A percentile compares a stretch with the other conserved stretches of the same genome.
phyloP scores from a whole-genome alignment of 352 stramenopile species.

The Plasmopara muralis region DNA sequence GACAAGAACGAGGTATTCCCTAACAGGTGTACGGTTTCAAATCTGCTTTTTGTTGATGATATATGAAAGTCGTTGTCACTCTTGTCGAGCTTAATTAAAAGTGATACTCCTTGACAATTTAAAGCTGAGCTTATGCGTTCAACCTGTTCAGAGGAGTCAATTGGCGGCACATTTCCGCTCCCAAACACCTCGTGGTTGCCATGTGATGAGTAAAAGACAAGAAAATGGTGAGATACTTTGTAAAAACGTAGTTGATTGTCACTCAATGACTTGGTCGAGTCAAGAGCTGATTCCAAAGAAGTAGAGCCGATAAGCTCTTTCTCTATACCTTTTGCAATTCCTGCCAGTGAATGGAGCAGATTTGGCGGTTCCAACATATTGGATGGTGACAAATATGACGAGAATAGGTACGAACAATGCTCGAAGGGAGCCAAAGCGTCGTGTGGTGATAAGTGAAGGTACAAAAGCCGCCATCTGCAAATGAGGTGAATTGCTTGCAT shows the following conservation, averaged over 20 bases:
- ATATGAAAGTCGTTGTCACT: too few relatives aligned
- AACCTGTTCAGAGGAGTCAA: too few relatives aligned
- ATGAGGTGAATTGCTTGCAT: slow-evolving; percentile 43
- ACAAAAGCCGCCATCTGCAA: slow-evolving; percentile 52
- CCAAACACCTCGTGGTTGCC: not conserved
- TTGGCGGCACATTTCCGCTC: not conserved
- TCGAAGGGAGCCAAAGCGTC: slow-evolving; percentile 51
- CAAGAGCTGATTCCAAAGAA: slow-evolving; percentile 4
- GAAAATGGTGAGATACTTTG: slow-evolving; percentile 20
- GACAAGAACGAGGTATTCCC: too few relatives aligned
- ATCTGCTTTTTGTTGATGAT: too few relatives aligned
- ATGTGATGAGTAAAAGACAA: slow-evolving; percentile 9
- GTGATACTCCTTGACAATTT: too few relatives aligned
- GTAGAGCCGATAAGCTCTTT: slow-evolving; percentile 12
- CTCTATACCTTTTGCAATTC: slow-evolving; percentile 29
- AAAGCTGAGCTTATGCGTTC: too few relatives aligned
- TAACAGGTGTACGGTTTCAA: too few relatives aligned
- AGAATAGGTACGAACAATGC: slow-evolving; percentile 38
- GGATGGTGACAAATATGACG: slow-evolving; percentile 19
- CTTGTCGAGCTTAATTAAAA: too few relatives aligned
- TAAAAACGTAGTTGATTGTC: slow-evolving; percentile 12
- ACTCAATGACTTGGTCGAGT: not conserved
- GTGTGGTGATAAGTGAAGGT: slow-evolving; percentile 34
- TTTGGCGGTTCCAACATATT: slow-evolving; percentile 21
- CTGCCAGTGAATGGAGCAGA: slow-evolving; percentile 21